Percentiles rank a stretch among this genome's conserved stretches.
phyloP scores from a whole-genome alignment of 768 basidiomycete genomes.

The Glaciozyma antarctica region DNA sequence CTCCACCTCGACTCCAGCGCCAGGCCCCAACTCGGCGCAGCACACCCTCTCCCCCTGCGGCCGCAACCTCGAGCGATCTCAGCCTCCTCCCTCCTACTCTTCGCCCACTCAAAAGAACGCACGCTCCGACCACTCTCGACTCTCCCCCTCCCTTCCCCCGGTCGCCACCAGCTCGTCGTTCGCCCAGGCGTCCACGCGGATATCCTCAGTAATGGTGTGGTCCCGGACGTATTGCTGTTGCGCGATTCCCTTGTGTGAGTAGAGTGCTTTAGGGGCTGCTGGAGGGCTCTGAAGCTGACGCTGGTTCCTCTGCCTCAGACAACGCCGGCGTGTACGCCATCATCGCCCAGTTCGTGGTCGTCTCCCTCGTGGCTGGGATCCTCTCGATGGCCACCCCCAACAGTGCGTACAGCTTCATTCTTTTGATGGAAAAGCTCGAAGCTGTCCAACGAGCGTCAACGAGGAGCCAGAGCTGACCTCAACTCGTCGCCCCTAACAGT shows the following conservation, averaged over 20 bases:
- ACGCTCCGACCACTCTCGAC: neutral
- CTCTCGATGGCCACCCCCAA: conserved; percentile 65
- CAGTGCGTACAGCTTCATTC: conserved; percentile 48
- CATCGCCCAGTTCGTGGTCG: conserved; percentile 61
- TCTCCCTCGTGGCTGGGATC: conserved; percentile 59
- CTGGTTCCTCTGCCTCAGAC: conserved; percentile 36
- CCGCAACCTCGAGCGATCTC: too few species aligned
- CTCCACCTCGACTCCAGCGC: too few species aligned
- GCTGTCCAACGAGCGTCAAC: neutral
- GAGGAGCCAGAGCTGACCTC: neutral
- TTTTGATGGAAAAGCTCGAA: neutral
- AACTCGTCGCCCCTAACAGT: conserved; percentile 35
- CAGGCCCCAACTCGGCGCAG: neutral
- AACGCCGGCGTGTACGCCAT: conserved; percentile 83
- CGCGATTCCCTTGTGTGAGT: conserved; percentile 25
- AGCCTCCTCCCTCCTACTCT: neutral
- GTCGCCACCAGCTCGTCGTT: neutral
- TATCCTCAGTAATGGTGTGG: conserved; percentile 8
- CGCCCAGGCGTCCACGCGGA: neutral
- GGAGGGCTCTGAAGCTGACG: neutral
- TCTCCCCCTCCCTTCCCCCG: neutral
- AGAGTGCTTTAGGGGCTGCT: neutral
- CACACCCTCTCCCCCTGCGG: too few species aligned
- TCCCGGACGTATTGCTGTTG: conserved; percentile 25
- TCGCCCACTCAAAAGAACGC: neutral